phyloP scores from a whole-genome alignment of 2,329 filamentous ascomycete genomes.

The Aspergillus niger region DNA sequence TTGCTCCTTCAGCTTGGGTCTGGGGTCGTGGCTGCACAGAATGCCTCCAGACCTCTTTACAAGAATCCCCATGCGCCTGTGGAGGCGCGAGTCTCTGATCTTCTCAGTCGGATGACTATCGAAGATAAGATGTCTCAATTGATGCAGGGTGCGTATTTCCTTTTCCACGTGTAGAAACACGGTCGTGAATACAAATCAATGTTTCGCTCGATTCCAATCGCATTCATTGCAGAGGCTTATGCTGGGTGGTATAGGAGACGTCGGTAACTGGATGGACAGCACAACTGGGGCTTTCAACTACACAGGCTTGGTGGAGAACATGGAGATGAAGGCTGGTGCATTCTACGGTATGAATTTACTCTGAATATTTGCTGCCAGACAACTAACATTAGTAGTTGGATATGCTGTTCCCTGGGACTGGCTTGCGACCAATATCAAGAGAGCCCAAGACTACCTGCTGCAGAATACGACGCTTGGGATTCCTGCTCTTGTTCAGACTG shows the following conservation, averaged over 20 bases:
- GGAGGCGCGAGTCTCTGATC: slow-evolving; percentile 66
- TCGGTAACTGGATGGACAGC: slow-evolving; percentile 73
- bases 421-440: slow-evolving; percentile 63
- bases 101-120: slow-evolving; percentile 72
- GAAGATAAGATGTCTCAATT: slow-evolving; percentile 72
- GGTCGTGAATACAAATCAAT: background rate
- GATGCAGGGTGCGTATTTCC: slow-evolving; percentile 53
- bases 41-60: slow-evolving; percentile 48
- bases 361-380: background rate
- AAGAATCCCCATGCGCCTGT: slow-evolving; percentile 64
- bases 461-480: slow-evolving; percentile 70
- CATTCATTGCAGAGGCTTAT: background rate
- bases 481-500: slow-evolving; percentile 71
- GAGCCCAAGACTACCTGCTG: slow-evolving; percentile 68
- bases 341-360: slow-evolving; percentile 55
- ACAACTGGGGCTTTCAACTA: slow-evolving; percentile 67
- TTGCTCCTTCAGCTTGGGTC: slow-evolving; percentile 30
- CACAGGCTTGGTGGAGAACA: slow-evolving; percentile 67
- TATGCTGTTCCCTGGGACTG: slow-evolving; percentile 65
- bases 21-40: slow-evolving; percentile 20
- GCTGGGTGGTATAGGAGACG: slow-evolving; percentile 54
- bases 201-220: background rate
- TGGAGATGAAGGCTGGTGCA: slow-evolving; percentile 65
- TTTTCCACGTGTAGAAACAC: background rate
- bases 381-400: slow-evolving; percentile 52